These are phyloP conservation scores for Bullera alba DNA, from an alignment of 768 basidiomycete genomes.

Conservation along the genomic window DNA sequence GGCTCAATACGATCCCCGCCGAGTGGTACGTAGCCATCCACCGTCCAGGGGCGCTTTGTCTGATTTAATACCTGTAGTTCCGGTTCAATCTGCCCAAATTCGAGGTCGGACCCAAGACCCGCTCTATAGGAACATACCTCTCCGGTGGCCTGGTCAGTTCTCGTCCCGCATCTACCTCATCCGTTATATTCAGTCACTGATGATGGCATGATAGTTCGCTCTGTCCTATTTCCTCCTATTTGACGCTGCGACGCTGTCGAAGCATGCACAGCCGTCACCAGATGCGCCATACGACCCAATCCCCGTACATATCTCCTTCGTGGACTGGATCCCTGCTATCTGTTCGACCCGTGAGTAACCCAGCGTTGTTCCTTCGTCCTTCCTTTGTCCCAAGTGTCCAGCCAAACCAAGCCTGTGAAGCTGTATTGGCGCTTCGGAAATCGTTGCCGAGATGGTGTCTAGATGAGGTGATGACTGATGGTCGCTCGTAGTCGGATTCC, in stretches of 20 bases:
- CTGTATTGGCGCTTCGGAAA: no score
- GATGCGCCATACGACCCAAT: slow-evolving; percentile 62
- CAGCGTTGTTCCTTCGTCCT: not conserved
- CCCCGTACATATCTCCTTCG: slow-evolving; percentile 77
- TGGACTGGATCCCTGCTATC: slow-evolving; percentile 97
- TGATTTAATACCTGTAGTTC: no score
- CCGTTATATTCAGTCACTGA: not conserved
- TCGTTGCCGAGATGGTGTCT: no score
- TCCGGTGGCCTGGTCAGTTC: slow-evolving; percentile 79
- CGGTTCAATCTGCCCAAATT: slow-evolving; percentile 73
- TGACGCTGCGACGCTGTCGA: slow-evolving; percentile 83
- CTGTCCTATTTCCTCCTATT: slow-evolving; percentile 92
- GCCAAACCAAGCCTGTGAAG: no score
- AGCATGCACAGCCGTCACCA: slow-evolving; percentile 70
- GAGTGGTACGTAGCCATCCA: no score
- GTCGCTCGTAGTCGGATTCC: slow-evolving; percentile 59
- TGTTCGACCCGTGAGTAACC: slow-evolving; percentile 59
- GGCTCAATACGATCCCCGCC: slow-evolving; percentile 72
- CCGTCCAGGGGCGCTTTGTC: no score
- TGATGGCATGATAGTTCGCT: slow-evolving; percentile 63
- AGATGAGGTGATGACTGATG: slow-evolving; percentile 1
- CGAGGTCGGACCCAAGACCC: slow-evolving; percentile 64
- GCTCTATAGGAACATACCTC: slow-evolving; percentile 80
- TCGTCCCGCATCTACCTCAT: not conserved
- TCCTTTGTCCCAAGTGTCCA: not conserved